A percentile compares a stretch with the other conserved stretches of the same genome.
Conservation (phyloP, 345 rosid species). For the Populus tremula region DNA sequence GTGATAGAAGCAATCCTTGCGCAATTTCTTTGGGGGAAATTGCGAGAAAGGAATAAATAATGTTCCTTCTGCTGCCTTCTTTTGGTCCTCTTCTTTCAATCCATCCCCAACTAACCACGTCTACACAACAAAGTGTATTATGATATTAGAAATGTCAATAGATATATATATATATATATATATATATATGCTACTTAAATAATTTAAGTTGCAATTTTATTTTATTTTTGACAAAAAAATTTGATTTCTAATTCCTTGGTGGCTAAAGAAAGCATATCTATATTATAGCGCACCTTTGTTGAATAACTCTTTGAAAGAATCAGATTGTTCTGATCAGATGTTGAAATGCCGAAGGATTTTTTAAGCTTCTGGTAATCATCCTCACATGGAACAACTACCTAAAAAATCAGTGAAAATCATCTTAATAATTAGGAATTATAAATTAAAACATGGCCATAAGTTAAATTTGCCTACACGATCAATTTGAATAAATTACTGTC, state of each 20-base stretch:
- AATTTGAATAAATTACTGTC: too few species aligned
- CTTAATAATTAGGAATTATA: too few species aligned
- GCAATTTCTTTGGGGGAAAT: slow-evolving; percentile 43
- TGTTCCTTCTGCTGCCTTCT: slow-evolving; percentile 52
- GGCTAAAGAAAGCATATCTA: too few species aligned
- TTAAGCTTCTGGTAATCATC: slow-evolving; percentile 44
- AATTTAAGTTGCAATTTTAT: too few species aligned
- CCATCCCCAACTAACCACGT: slow-evolving; percentile 65
- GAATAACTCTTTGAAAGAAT: slow-evolving; percentile 30
- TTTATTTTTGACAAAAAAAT: too few species aligned
- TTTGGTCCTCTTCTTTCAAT: slow-evolving; percentile 45
- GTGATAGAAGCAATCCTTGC: slow-evolving; percentile 57
- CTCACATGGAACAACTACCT: slow-evolving; percentile 41
- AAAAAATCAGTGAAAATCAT: too few species aligned
- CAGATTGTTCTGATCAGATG: slow-evolving; percentile 23
- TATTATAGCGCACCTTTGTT: slow-evolving; percentile 26
- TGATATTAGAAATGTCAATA: too few species aligned
- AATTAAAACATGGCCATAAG: too few species aligned
- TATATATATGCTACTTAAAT: too few species aligned
- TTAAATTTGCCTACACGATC: too few species aligned
- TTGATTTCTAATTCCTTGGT: too few species aligned
- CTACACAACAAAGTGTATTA: slow-evolving; percentile 18
- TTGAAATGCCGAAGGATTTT: slow-evolving; percentile 26
- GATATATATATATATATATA: too few species aligned
- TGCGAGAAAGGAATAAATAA: slow-evolving; percentile 63